A percentile compares a stretch with the other conserved stretches of the same genome.
Evolutionary conservation across 1,284 basidiomycete genomes (phyloP).

Genomic region (Uromyces viciae-fabae): DNA sequence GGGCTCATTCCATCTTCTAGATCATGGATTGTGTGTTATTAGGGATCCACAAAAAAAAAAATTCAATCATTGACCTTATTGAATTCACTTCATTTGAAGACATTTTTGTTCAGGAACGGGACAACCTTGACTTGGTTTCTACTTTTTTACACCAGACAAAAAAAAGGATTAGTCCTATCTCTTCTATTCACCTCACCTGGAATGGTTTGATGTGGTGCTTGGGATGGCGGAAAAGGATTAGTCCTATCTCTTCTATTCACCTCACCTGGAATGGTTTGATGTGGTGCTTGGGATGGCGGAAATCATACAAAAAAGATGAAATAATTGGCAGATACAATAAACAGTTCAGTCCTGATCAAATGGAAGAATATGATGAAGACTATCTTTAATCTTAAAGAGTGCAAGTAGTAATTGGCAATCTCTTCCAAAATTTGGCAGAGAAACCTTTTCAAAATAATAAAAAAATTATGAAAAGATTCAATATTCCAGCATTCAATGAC

Average conservation of each 20-base stretch:
- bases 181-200: background rate
- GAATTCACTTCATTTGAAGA: background rate
- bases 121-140: background rate
- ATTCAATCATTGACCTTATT: background rate
- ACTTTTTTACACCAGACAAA: background rate
- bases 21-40: background rate
- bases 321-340: background rate
- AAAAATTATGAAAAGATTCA: background rate
- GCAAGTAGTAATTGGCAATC: background rate
- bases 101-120: background rate
- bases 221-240: background rate
- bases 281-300: background rate
- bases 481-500: background rate
- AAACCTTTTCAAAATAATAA: background rate
- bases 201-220: background rate
- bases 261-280: background rate
- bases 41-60: background rate
- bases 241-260: background rate
- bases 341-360: background rate
- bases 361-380: background rate
- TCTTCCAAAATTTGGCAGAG: background rate
- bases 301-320: background rate
- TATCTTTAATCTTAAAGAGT: background rate
- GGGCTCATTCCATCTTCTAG: background rate
- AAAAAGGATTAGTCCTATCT: background rate